A percentile compares a stretch with the other conserved stretches of the same genome.
Conservation (phyloP, 352 stramenopile genomes). For the Phytophthora multivora region DNA sequence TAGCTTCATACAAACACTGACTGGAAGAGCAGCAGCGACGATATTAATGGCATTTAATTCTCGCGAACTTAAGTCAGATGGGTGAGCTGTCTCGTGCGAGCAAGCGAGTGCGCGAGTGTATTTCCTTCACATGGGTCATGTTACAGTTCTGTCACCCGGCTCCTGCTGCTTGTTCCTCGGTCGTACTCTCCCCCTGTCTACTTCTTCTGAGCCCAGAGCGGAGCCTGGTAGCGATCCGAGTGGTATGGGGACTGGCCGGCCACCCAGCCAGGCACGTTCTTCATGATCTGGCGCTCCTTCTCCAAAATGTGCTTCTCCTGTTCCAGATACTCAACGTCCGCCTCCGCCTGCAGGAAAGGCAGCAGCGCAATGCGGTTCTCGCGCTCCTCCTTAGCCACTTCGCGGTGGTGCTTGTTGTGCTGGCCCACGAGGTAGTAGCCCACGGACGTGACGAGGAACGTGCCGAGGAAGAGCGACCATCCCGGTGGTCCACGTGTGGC, state of each 20-base stretch:
- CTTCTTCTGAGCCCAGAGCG: slow-evolving; percentile 83
- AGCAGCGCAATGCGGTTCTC: slow-evolving; percentile 93
- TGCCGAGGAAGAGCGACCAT: slow-evolving; percentile 79
- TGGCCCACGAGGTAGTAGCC: slow-evolving; percentile 82
- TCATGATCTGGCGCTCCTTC: slow-evolving; percentile 95
- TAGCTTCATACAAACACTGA: background rate
- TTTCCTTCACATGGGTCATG: slow-evolving; percentile 35
- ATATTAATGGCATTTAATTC: slow-evolving; percentile 27
- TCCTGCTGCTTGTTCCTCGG: background rate
- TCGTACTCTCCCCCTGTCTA: slow-evolving; percentile 24
- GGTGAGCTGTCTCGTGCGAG: slow-evolving; percentile 7
- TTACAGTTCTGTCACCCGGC: slow-evolving; percentile 20
- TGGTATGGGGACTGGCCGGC: slow-evolving; percentile 91
- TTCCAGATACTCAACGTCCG: slow-evolving; percentile 91
- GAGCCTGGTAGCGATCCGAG: slow-evolving; percentile 81
- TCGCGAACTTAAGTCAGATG: slow-evolving; percentile 8
- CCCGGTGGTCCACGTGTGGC: slow-evolving; percentile 72
- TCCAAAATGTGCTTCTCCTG: slow-evolving; percentile 89
- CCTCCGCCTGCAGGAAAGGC: slow-evolving; percentile 95
- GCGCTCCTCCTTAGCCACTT: slow-evolving; percentile 83
- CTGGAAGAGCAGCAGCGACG: slow-evolving; percentile 15
- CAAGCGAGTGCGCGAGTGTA: slow-evolving; percentile 21
- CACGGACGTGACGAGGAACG: slow-evolving; percentile 71
- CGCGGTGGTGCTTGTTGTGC: slow-evolving; percentile 75
- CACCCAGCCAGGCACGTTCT: slow-evolving; percentile 93